These are phyloP conservation scores for Gossypioides kirkii DNA, from an alignment of 345 rosid genomes.

Conservation along the genomic window DNA sequence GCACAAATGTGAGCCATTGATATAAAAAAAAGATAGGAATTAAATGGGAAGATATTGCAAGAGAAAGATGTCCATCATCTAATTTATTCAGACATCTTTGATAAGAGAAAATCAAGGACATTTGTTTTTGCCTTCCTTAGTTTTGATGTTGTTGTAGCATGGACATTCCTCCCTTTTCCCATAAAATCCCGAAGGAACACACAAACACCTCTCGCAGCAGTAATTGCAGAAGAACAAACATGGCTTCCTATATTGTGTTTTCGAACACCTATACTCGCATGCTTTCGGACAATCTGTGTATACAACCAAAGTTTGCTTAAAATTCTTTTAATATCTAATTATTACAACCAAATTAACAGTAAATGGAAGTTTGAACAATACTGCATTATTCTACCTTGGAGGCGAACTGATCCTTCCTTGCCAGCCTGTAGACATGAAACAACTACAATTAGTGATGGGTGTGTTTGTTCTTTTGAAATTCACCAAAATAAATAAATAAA, in stretches of 20 bases:
- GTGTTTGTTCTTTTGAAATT: no score
- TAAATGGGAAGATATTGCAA: neutral
- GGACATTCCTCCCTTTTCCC: constrained; percentile 32
- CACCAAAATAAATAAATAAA: neutral
- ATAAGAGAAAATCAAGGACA: constrained; percentile 24
- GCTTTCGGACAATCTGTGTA: constrained; percentile 9
- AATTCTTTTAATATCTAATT: neutral
- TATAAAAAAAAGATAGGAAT: no score
- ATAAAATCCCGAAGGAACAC: constrained; percentile 41
- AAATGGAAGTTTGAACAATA: neutral
- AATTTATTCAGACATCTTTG: no score
- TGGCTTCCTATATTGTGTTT: constrained; percentile 26
- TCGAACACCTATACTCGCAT: constrained; percentile 30
- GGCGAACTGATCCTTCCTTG: constrained; percentile 17
- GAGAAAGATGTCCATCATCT: no score
- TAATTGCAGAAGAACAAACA: constrained; percentile 39
- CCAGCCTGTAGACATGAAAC: constrained; percentile 9
- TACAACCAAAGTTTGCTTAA: neutral
- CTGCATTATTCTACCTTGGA: neutral
- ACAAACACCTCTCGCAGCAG: constrained; percentile 34
- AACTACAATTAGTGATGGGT: neutral
- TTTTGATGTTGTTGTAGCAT: constrained; percentile 31
- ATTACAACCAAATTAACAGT: neutral
- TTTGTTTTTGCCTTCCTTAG: constrained; percentile 27
- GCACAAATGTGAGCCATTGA: no score